Evolutionary conservation across 441 rosid genomes (phyloP).

Genomic region (Isatis lusitanica): DNA sequence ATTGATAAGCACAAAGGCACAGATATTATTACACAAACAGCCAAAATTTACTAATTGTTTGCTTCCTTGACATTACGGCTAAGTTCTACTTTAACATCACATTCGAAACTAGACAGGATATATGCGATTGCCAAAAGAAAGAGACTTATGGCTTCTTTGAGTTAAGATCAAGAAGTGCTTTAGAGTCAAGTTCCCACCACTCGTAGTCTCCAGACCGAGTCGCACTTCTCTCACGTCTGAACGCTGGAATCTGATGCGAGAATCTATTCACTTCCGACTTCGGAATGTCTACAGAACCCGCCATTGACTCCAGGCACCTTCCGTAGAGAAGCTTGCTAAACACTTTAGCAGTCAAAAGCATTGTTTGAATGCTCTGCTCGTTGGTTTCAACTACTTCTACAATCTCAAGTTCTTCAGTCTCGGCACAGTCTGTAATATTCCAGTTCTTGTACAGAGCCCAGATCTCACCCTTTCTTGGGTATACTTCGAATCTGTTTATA

Average conservation of each 20-base stretch:
- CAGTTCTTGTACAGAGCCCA: slow-evolving; percentile 48
- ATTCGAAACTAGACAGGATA: too few relatives aligned
- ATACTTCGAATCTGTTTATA: slow-evolving; percentile 27
- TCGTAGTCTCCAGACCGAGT: slow-evolving; percentile 24
- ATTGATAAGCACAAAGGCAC: neutral
- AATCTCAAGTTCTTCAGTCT: slow-evolving; percentile 30
- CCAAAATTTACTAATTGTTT: too few relatives aligned
- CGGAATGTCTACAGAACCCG: slow-evolving; percentile 27
- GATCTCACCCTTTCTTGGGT: slow-evolving; percentile 37
- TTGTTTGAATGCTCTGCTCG: slow-evolving; percentile 21
- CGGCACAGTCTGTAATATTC: slow-evolving; percentile 11
- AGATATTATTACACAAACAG: too few relatives aligned
- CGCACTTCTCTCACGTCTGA: slow-evolving; percentile 12
- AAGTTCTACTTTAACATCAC: too few relatives aligned
- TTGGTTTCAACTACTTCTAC: slow-evolving; percentile 43
- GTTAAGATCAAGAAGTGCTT: slow-evolving; percentile 37
- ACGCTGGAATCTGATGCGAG: slow-evolving; percentile 50
- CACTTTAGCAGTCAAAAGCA: slow-evolving; percentile 25
- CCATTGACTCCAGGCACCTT: slow-evolving; percentile 38
- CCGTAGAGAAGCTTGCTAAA: slow-evolving; percentile 32
- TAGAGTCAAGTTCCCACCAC: slow-evolving; percentile 52
- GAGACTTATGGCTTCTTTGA: neutral
- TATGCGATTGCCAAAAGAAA: neutral
- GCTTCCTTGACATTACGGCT: too few relatives aligned
- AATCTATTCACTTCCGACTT: slow-evolving; percentile 35